Percentiles rank a stretch among this genome's conserved stretches.
phyloP scores from a whole-genome alignment of 1,284 basidiomycete species.

The Fomes fomentarius region DNA sequence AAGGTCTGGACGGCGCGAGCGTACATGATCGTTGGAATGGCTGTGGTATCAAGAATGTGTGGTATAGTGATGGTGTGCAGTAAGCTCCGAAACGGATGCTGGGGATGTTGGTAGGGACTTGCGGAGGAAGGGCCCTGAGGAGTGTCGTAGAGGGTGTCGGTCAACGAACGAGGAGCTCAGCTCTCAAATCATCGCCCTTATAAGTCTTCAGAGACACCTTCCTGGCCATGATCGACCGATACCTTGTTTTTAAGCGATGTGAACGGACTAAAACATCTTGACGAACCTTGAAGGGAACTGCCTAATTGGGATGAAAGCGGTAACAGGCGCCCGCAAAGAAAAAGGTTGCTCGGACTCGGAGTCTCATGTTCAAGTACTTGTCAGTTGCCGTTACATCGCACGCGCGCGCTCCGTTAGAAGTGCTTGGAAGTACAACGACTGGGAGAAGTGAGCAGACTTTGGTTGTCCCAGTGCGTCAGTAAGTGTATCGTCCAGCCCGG shows the following conservation, averaged over 20 bases:
- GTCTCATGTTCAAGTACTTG: too few relatives aligned
- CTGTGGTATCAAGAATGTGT: constrained; percentile 10
- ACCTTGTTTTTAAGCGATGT: constrained; percentile 12
- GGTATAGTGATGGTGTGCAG: constrained; percentile 13
- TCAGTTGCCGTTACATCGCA: too few relatives aligned
- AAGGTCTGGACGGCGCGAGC: constrained; percentile 16
- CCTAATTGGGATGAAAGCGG: background rate
- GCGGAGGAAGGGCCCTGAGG: background rate
- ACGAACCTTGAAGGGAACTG: constrained; percentile 3
- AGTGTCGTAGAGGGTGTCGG: constrained; percentile 4
- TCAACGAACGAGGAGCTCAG: constrained; percentile 15
- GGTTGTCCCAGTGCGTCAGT: too few relatives aligned
- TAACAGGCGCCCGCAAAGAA: too few relatives aligned
- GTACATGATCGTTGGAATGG: constrained; percentile 9
- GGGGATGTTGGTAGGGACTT: background rate
- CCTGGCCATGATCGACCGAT: background rate
- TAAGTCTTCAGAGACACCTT: background rate
- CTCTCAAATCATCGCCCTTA: background rate
- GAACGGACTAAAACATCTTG: background rate
- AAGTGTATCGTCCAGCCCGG: too few relatives aligned
- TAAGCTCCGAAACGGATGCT: too few relatives aligned
- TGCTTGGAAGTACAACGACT: too few relatives aligned
- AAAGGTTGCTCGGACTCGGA: too few relatives aligned
- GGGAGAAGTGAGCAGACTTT: too few relatives aligned
- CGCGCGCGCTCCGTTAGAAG: too few relatives aligned